Base-by-base conservation (phyloP, 805 yeast genomes). In the Candida jianshihensis region DNA sequence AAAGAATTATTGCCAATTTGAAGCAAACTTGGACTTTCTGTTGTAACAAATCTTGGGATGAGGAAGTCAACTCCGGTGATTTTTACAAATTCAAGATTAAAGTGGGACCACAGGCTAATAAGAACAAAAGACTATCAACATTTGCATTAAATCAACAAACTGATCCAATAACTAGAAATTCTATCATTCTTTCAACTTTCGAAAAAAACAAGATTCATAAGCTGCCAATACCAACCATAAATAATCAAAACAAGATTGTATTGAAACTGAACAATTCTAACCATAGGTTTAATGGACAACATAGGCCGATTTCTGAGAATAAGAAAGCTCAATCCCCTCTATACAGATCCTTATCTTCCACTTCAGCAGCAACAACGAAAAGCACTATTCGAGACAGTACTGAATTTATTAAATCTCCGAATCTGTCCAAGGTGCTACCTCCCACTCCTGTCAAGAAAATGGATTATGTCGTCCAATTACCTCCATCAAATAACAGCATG, bases 361-460 rank as follows among this genome's bases (percentile, higher is more conserved):
- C 32, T 37, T 45, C 19, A 4, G 36, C 38, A 11, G 31, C 46
- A 19, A 33, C 32, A 10, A 35, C 45, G 11, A 39, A 43, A 27
- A 53, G 47, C 22, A 38, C 46, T 3, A 43, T 53, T 26, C 37
- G 53, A 16, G 49, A 48, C n/a, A 40, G 44, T 11, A 40, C 60
- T 2, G 59, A 57, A 48, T 80, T 44, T 53, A 85, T 78, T 26
- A 56, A 39, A 53, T 70, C 42, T 51, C 77, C 51, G 48, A 65
- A 49, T 57, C 70, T 45, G 31, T 56, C 46, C 43, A 56, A 50
- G 24, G 66, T 82, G 12, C 57, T 75, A 6, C 87, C 89, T 3
- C 74, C 79, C 4, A 80, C 88, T 1, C 89, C 86, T 0, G 76
- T 75, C 8, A 79, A 72, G 51, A 78, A 73, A 43, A 70, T 78